These are phyloP conservation scores for Ophiosphaerella herpotricha DNA, from an alignment of 2,329 filamentous ascomycete genomes.

Conservation along the genomic window DNA sequence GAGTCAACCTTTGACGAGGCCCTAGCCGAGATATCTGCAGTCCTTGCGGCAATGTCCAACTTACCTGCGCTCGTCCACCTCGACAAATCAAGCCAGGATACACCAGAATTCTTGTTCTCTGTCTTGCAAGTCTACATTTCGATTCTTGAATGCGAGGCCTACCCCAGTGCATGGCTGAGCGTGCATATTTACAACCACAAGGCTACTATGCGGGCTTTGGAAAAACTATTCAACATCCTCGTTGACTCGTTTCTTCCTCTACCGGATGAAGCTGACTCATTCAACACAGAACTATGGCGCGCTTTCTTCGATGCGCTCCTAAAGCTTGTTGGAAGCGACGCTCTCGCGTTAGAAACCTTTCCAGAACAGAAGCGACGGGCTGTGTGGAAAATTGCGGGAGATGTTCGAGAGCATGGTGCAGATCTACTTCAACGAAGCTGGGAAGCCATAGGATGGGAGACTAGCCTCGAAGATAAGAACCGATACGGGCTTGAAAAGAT, in stretches of 20 bases:
- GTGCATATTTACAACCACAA: slow-evolving; percentile 92
- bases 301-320: slow-evolving; percentile 88
- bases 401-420: slow-evolving; percentile 89
- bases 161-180: slow-evolving; percentile 88
- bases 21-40: slow-evolving; percentile 83
- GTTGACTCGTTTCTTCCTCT: slow-evolving; percentile 84
- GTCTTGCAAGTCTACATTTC: slow-evolving; percentile 85
- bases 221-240: slow-evolving; percentile 79
- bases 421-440: slow-evolving; percentile 83
- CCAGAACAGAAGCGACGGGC: slow-evolving; percentile 94
- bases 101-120: slow-evolving; percentile 75
- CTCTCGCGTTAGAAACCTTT: slow-evolving; percentile 90
- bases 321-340: slow-evolving; percentile 85
- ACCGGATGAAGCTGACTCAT: slow-evolving; percentile 87
- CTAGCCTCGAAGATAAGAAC: slow-evolving; percentile 74
- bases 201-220: slow-evolving; percentile 82
- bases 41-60: slow-evolving; percentile 81
- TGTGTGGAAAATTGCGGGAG: slow-evolving; percentile 98
- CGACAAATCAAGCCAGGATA: slow-evolving; percentile 74
- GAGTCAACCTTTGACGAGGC: slow-evolving; percentile 78
- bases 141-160: slow-evolving; percentile 85
- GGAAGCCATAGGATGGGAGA: slow-evolving; percentile 98
- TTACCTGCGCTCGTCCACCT: slow-evolving; percentile 75
- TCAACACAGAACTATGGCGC: slow-evolving; percentile 94
- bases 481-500: slow-evolving; percentile 81